A percentile compares a stretch with the other conserved stretches of the same genome.
phyloP scores from a whole-genome alignment of 495 filamentous ascomycete species.

The Tetracladium marchalianum region DNA sequence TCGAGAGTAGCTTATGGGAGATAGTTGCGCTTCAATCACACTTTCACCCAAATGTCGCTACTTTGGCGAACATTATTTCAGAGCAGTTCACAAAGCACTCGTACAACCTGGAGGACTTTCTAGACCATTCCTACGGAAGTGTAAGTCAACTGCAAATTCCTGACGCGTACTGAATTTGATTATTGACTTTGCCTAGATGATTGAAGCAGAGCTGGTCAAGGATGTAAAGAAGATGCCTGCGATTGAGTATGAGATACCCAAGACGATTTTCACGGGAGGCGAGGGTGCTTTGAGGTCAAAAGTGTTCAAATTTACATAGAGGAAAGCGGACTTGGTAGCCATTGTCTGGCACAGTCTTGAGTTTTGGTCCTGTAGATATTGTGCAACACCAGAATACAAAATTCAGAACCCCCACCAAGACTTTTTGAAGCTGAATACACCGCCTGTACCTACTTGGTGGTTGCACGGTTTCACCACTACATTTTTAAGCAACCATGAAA shows the following conservation, averaged over 20 bases:
- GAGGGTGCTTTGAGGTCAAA: slow-evolving; percentile 4
- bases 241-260: slow-evolving; percentile 90
- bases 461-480: no score
- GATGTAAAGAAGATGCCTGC: slow-evolving; percentile 76
- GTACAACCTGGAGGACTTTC: slow-evolving; percentile 90
- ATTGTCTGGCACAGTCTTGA: no score
- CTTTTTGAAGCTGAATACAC: no score
- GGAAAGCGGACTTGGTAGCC: no score
- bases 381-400: no score
- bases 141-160: slow-evolving; percentile 39
- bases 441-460: no score
- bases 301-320: no score
- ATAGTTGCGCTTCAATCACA: slow-evolving; percentile 80
- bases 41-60: slow-evolving; percentile 95
- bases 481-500: no score
- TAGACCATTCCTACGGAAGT: slow-evolving; percentile 87
- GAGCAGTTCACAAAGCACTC: slow-evolving; percentile 96
- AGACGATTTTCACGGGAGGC: slow-evolving; percentile 57
- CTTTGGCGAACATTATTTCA: slow-evolving; percentile 84
- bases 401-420: no score
- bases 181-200: slow-evolving; percentile 40
- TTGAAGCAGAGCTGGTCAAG: slow-evolving; percentile 73
- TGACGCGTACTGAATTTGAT: background rate
- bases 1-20: slow-evolving; percentile 94
- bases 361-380: no score